Percentiles rank a stretch among this genome's conserved stretches.
phyloP scores from a whole-genome alignment of 306 rosid genomes.

The Hippophae rhamnoides region DNA sequence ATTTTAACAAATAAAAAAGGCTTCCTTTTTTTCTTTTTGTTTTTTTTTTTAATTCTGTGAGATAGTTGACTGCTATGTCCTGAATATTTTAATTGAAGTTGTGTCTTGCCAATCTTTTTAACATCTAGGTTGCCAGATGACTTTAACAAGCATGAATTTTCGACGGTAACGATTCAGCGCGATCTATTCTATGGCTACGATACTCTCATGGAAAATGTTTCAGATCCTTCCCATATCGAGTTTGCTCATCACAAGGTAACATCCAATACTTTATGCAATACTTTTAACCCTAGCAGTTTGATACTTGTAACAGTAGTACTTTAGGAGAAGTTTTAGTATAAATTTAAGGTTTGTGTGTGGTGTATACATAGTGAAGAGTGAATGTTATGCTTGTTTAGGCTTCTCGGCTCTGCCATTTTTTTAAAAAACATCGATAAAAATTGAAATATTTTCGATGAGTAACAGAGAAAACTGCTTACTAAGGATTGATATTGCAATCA shows the following conservation, averaged over 20 bases:
- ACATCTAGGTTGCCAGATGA: slow-evolving; percentile 82
- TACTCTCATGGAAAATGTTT: slow-evolving; percentile 96
- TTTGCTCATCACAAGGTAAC: slow-evolving; percentile 99
- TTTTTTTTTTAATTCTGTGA: not conserved
- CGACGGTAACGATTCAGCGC: slow-evolving; percentile 93
- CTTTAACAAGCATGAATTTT: slow-evolving; percentile 71
- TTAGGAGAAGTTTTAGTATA: too few species aligned
- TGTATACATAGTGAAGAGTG: too few species aligned
- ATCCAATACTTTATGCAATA: not conserved
- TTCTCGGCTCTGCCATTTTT: too few species aligned
- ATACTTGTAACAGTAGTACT: too few species aligned
- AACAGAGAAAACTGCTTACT: not conserved
- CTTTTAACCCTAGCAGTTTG: not conserved
- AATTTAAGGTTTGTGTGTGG: too few species aligned
- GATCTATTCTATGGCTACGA: slow-evolving; percentile 95
- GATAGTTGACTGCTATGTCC: not conserved
- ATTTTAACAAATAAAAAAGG: not conserved
- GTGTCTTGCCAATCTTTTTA: slow-evolving; percentile 2
- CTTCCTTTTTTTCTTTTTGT: not conserved
- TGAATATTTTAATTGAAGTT: slow-evolving; percentile 8
- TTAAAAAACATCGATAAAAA: too few species aligned
- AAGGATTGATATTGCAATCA: slow-evolving; percentile 9
- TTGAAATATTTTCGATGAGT: too few species aligned
- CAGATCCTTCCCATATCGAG: slow-evolving; percentile 94
- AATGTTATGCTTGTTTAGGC: too few species aligned